Evolutionary conservation across 176 grass and related monocot species (phyloP).

Genomic region (sorghum (Sorghum bicolor)): Sorghum_bicolor_NCBIv3 NC_012870.2:57967501-57968000

Average conservation of each 20-base stretch:
- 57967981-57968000: slow-evolving; percentile 4
- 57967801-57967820: slow-evolving; percentile 81
- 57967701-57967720: background rate
- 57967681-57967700: slow-evolving; percentile 53
- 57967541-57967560: slow-evolving; percentile 72
- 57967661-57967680: slow-evolving; percentile 50
- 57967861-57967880: background rate
- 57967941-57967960: background rate
- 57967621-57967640: slow-evolving; percentile 67
- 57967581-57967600: slow-evolving; percentile 60
- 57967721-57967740: slow-evolving; percentile 39
- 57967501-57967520: slow-evolving; percentile 39
- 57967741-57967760: slow-evolving; percentile 34
- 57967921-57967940: background rate
- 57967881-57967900: background rate
- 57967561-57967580: slow-evolving; percentile 82
- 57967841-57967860: slow-evolving; percentile 38
- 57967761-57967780: slow-evolving; percentile 66
- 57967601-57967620: slow-evolving; percentile 66
- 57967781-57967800: slow-evolving; percentile 88
- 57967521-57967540: slow-evolving; percentile 80
- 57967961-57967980: background rate
- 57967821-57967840: slow-evolving; percentile 55
- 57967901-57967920: background rate
- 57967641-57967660: slow-evolving; percentile 72